Base-by-base conservation (phyloP, 768 basidiomycete genomes). In the Boletus insuetus region DNA sequence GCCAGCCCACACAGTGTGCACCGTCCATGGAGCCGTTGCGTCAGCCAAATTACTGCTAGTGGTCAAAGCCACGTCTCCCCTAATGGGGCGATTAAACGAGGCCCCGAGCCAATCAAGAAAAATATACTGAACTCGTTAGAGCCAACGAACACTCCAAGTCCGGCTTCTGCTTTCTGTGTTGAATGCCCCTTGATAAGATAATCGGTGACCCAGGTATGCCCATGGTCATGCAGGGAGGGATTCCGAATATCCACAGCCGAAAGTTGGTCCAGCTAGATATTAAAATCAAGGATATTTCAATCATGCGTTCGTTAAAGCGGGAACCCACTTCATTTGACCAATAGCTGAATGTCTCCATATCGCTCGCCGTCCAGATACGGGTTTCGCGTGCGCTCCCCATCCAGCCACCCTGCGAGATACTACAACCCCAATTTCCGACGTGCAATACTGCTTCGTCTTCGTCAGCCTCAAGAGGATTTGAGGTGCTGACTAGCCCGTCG, bases 291-390 rank as follows among this genome's bases (percentile, higher is more conserved):
- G 26, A 51, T 37, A 20, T 1, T 22, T 51, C 29, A 14, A 40
- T 11, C n/a, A 39, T 19, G 38, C 12, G 14, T 37, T 41, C 26
- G 19, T 20, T 24, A 47, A 46, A 51, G 41, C 35, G 43, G 26
- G 37, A 56, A 56, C 69, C 31, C 55, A 87, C 90, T 72, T 92
- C 88, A 45, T 71, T 71, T 26, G 85, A 82, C 95, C 94, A 98
- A 14, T 82, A 78, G 53, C 89, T 88, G 60, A 95, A 89, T 0
- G 90, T 93, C 70, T 98, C 94, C 94, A 97, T 97, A 73, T 97
- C 95, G 59, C 91, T 94, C 12, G 84, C 80, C 22, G 87, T 88
- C 93, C 94, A 97, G 9, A 94, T 75, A 45, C 69, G 73, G 31
- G 73, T 73, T 6, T 70, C 67, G 22, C 66, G 53, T 32, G 65